Conservation (phyloP, 1,284 basidiomycete species). For the Leccinum pachyderme region DNA sequence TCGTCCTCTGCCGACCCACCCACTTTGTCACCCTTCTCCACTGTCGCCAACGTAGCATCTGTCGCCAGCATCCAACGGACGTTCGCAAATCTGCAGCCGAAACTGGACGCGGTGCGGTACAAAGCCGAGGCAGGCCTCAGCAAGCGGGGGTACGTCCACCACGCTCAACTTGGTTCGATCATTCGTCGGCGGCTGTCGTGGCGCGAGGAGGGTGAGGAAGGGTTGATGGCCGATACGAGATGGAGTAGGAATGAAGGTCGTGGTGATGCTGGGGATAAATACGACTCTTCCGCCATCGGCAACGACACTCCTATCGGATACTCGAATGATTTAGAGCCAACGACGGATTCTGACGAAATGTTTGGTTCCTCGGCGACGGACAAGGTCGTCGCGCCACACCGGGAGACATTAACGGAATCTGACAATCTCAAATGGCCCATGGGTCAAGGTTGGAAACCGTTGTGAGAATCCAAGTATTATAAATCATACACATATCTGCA, state of each 20-base stretch:
- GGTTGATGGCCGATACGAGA: conserved; percentile 30
- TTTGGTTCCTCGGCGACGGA: background rate
- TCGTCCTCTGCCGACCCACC: background rate
- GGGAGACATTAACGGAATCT: conserved; percentile 33
- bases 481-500: background rate
- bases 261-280: background rate
- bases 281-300: background rate
- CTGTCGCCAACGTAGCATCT: conserved; percentile 21
- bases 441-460: conserved; percentile 56
- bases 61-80: conserved; percentile 47
- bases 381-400: background rate
- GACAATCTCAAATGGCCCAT: conserved; percentile 63
- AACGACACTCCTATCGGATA: background rate
- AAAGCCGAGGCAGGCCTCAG: conserved; percentile 69
- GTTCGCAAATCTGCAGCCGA: conserved; percentile 47
- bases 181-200: conserved; percentile 8
- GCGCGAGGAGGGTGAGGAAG: conserved; percentile 33
- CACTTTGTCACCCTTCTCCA: background rate
- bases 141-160: conserved; percentile 53
- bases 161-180: conserved; percentile 22
- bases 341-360: conserved; percentile 28
- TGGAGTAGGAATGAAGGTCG: background rate
- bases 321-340: conserved; percentile 21
- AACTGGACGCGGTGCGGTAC: conserved; percentile 56
- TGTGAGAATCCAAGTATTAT: conserved; percentile 24